phyloP scores from a whole-genome alignment of 192 early-diverging fungal genomes.

The Coemansia sp. region DNA sequence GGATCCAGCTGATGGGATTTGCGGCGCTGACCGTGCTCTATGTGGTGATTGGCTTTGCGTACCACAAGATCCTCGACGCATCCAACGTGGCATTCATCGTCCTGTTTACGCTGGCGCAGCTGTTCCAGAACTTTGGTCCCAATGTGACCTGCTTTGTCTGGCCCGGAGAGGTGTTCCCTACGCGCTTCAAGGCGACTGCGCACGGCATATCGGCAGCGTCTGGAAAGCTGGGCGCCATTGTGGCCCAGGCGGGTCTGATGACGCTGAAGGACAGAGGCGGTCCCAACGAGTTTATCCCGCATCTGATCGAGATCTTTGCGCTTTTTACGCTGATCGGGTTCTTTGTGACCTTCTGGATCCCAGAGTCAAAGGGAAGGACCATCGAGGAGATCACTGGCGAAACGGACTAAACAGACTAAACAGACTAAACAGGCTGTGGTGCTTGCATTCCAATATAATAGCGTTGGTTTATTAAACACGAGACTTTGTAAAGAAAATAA shows the following conservation, averaged over 20 bases:
- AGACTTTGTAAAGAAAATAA: slow-evolving; percentile 29
- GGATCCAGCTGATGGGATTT: slow-evolving; percentile 86
- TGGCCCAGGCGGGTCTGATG: slow-evolving; percentile 66
- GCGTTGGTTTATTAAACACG: no score
- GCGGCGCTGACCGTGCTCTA: slow-evolving; percentile 70
- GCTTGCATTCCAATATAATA: not conserved
- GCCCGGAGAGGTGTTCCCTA: slow-evolving; percentile 75
- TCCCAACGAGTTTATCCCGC: slow-evolving; percentile 52
- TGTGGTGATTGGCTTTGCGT: slow-evolving; percentile 63
- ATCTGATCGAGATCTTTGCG: slow-evolving; percentile 65
- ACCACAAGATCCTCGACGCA: slow-evolving; percentile 56
- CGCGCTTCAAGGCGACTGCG: slow-evolving; percentile 70
- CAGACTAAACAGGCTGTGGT: no score
- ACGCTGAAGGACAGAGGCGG: slow-evolving; percentile 66
- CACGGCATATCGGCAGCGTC: slow-evolving; percentile 75
- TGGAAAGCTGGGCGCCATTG: slow-evolving; percentile 70
- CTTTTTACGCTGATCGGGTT: slow-evolving; percentile 67
- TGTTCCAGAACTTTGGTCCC: slow-evolving; percentile 91
- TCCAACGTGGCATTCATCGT: slow-evolving; percentile 59
- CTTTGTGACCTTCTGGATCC: slow-evolving; percentile 34
- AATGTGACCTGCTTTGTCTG: slow-evolving; percentile 83
- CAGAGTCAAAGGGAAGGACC: slow-evolving; percentile 28
- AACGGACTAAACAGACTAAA: not conserved
- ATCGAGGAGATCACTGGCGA: slow-evolving; percentile 33
- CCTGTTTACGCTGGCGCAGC: slow-evolving; percentile 59